Evolutionary conservation across 2,329 filamentous ascomycete species (phyloP).

Genomic region (Diaporthe vexans): DNA sequence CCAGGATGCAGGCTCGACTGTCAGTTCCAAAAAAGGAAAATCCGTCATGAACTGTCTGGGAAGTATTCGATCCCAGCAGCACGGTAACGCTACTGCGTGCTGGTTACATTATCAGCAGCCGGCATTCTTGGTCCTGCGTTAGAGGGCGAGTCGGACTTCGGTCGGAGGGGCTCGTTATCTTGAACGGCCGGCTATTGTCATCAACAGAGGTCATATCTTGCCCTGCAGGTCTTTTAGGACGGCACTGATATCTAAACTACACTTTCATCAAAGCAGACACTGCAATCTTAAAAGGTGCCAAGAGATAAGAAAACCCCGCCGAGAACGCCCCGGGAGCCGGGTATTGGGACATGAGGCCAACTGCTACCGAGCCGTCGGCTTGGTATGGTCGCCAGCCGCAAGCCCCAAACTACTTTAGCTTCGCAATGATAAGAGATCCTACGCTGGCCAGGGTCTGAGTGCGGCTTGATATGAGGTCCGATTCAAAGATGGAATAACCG

Average conservation of each 20-base stretch:
- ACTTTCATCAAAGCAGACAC: not conserved
- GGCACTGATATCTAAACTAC: slow-evolving; percentile 11
- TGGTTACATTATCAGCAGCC: slow-evolving; percentile 20
- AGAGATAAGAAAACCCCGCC: slow-evolving; percentile 37
- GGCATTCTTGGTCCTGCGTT: slow-evolving; percentile 23
- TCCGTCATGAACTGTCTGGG: not conserved
- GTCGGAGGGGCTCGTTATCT: slow-evolving; percentile 30
- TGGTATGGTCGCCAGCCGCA: slow-evolving; percentile 13
- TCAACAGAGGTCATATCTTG: slow-evolving; percentile 20
- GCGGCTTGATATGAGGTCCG: slow-evolving; percentile 2
- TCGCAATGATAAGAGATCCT: slow-evolving; percentile 39
- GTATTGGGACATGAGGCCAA: not conserved
- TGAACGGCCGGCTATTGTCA: not conserved
- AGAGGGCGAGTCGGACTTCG: not conserved
- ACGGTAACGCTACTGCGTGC: slow-evolving; percentile 8
- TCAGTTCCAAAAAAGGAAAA: not conserved
- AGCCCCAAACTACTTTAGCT: not conserved
- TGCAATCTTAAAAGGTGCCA: slow-evolving; percentile 33
- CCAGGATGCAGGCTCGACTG: not conserved
- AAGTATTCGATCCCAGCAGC: slow-evolving; percentile 14
- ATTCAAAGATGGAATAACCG: slow-evolving; percentile 1
- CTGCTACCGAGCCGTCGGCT: not conserved
- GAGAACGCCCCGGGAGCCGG: not conserved
- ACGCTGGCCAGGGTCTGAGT: slow-evolving; percentile 30
- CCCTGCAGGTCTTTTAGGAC: not conserved